Base-by-base conservation (phyloP, 371 early-diverging fungal species). In the Rhizopus sp. region DNA sequence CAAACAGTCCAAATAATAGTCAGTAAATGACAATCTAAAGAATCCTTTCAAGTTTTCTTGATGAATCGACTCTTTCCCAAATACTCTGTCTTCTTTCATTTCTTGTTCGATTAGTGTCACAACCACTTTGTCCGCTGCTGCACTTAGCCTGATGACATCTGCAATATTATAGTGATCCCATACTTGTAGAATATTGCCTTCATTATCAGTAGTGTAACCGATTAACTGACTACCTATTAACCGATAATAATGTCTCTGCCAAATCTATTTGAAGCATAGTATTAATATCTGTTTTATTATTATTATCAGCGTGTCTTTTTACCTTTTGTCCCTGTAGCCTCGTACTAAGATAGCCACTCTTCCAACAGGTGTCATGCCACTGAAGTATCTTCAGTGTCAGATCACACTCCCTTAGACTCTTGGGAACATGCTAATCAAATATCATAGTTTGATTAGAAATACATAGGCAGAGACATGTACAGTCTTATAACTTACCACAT, bases 281-380 rank as follows among this genome's bases (percentile, higher is more conserved):
- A 23, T 23, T 23, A 23, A 23, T 23, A 23, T 23, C 2, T 23
- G 23, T 23, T 23, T 23, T 23, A 23, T 23, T 30, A 29, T 10
- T 33, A 16, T 17, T 51, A 16, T 17, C 46, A 1, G 5, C 9
- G 10, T 7, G 23, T 46, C 34, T 13, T 35, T 31, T 58, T 73
- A 71, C 77, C 66, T 64, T 61, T 10, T 57, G 51, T 7, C 68
- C 71, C 50, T 66, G 66, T 5, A 39, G 41, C 38, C 78, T 57
- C 30, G 64, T 69, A 3, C 74, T 68, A 33, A 79, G 51, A 53
- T 70, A 73, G 0, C 79, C 78, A 37, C 66, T 66, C n/a, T 68
- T 60, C 70, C 66, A 70, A 30, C 70, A 66, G 32, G 78, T 77
- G 37, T 72, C 66, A 53, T 77, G 70, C 78, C 78, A 77, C 50